Evolutionary conservation across 352 stramenopile genomes (phyloP).

Genomic region (Phytophthora colocasiae): DNA sequence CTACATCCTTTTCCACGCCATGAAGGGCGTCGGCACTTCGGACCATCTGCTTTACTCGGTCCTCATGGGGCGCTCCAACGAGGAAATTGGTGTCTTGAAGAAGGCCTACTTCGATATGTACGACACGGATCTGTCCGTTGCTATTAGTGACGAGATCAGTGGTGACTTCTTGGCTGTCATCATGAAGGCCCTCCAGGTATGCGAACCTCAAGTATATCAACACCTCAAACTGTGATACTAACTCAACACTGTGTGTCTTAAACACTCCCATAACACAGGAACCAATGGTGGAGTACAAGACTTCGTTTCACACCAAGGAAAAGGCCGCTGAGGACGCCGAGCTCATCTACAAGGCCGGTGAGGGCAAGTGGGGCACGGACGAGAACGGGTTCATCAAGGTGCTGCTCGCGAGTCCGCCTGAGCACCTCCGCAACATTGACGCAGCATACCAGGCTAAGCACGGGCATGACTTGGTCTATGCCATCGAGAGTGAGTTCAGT

Average conservation of each 20-base stretch:
- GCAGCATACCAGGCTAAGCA: constrained; percentile 69
- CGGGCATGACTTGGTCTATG: constrained; percentile 56
- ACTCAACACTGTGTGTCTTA: constrained; percentile 1
- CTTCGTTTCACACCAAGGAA: constrained; percentile 63
- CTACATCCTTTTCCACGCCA: constrained; percentile 69
- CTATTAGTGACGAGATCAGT: constrained; percentile 52
- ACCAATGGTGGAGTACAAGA: constrained; percentile 48
- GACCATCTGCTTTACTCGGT: constrained; percentile 72
- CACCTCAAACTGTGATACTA: not conserved
- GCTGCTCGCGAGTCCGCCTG: constrained; percentile 61
- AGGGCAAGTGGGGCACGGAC: constrained; percentile 84
- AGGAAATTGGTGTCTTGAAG: constrained; percentile 60
- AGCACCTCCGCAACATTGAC: constrained; percentile 69
- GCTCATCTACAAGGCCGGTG: constrained; percentile 74
- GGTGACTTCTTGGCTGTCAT: constrained; percentile 62
- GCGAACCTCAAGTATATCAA: not conserved
- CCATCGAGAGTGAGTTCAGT: constrained; percentile 77
- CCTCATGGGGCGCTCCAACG: constrained; percentile 59
- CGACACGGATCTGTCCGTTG: constrained; percentile 55
- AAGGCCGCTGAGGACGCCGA: constrained; percentile 74
- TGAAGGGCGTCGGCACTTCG: constrained; percentile 58
- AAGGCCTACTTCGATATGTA: constrained; percentile 66
- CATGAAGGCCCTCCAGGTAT: constrained; percentile 56
- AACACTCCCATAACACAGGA: constrained; percentile 14
- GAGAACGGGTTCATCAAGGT: constrained; percentile 72